Percentiles rank a stretch among this genome's conserved stretches.
These are phyloP conservation scores for Agapanthus africanus DNA, from an alignment of 106 monocot species.

Conservation along the genomic window DNA sequence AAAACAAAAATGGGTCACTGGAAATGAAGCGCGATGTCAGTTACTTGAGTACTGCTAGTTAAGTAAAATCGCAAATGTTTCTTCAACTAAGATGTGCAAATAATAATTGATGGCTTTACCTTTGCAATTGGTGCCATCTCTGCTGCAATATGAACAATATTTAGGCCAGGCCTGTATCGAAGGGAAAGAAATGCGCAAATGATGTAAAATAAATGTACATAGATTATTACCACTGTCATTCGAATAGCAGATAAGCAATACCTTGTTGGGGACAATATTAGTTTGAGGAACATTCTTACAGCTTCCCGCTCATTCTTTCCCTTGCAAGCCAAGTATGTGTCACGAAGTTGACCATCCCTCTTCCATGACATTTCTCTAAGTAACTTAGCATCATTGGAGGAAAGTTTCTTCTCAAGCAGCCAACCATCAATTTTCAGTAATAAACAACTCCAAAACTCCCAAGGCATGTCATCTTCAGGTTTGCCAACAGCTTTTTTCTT, in stretches of 20 bases:
- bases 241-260: slow-evolving; percentile 12
- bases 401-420: slow-evolving; percentile 92
- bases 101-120: slow-evolving; percentile 32
- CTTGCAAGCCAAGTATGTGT: slow-evolving; percentile 61
- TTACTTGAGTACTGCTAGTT: neutral
- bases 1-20: neutral
- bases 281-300: slow-evolving; percentile 54
- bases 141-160: slow-evolving; percentile 87
- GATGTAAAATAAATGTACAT: neutral
- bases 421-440: slow-evolving; percentile 68
- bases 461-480: slow-evolving; percentile 47
- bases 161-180: slow-evolving; percentile 57
- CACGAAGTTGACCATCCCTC: slow-evolving; percentile 52
- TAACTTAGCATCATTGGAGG: slow-evolving; percentile 43
- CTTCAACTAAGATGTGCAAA: neutral
- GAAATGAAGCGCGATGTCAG: neutral
- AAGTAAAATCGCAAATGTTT: neutral
- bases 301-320: slow-evolving; percentile 47
- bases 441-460: slow-evolving; percentile 75
- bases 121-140: slow-evolving; percentile 98
- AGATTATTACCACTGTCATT: slow-evolving; percentile 1
- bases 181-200: slow-evolving; percentile 2
- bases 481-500: slow-evolving; percentile 26
- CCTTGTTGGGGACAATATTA: slow-evolving; percentile 43
- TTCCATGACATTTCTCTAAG: slow-evolving; percentile 81